Base-by-base conservation (phyloP, 257 asterid species). In the Solanum sejunctum region DNA sequence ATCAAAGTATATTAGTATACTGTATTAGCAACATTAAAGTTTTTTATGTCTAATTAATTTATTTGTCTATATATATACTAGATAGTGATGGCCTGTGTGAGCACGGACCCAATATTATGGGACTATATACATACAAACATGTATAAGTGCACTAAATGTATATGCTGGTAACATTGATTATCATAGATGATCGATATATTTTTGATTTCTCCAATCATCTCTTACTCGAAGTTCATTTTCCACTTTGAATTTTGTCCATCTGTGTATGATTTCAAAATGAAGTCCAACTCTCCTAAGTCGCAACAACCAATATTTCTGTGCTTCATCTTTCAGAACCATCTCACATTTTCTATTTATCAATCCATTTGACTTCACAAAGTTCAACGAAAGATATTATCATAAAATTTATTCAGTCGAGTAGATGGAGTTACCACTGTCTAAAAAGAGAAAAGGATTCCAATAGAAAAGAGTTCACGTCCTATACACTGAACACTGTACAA, bases 161-260 rank as follows among this genome's bases (percentile, higher is more conserved):
- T 32, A 32, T 32, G 36, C 3, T 3, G 36, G 36, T 32, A 32
- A 32, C 36, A 32, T 32, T 3, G 3, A 32, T 32, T 32, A 32
- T 32, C 36, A 32, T 32, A 32, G 3, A 32, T 3, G 36, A 3
- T 32, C 36, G 36, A 2, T 32, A 32, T 32, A 32, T 32, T 32
- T 32, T 32, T 32, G 36, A 32, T 32, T 32, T 2, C 36, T 32
- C 36, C 36, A 72, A 12, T 17, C 6, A 60, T 82, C 84, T 61
- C 88, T 86, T 60, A 18, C 86, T 61, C 73, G 79, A 26, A 82
- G 85, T 43, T 63, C 84, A 72, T 86, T 86, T 45, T 83, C 11
- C 11, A 1, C 20, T 17, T 55, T 26, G 51, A 86, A 82, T 23
- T 71, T 26, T 5, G 0, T 0, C 88, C 88, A 86, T 57, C 88